Evolutionary conservation across 345 rosid species (phyloP).

Genomic region (Arabidopsis suecica): DNA sequence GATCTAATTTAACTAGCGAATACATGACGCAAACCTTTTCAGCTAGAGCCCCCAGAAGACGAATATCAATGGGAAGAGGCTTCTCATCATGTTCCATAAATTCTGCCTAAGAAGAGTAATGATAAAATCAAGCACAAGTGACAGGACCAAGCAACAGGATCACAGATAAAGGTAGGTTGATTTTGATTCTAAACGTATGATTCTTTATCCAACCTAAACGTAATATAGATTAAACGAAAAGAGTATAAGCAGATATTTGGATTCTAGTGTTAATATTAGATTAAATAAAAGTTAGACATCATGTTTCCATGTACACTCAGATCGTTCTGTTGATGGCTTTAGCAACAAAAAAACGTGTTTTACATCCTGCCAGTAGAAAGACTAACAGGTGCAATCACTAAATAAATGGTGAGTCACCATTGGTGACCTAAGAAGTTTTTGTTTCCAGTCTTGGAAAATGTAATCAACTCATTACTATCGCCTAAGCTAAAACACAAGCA

Average conservation of each 20-base stretch:
- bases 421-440: conserved; percentile 22
- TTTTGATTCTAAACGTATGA: conserved; percentile 14
- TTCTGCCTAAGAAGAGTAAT: conserved; percentile 74
- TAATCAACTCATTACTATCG: conserved; percentile 26
- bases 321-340: conserved; percentile 22
- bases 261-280: conserved; percentile 9
- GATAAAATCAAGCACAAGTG: conserved; percentile 28
- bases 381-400: conserved; percentile 11
- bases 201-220: conserved; percentile 4
- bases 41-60: conserved; percentile 98
- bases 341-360: conserved; percentile 24
- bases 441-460: conserved; percentile 20
- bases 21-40: conserved; percentile 72
- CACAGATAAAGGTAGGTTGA: conserved; percentile 21
- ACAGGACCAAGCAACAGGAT: conserved; percentile 31
- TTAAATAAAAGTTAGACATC: conserved; percentile 10
- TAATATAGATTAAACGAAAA: conserved; percentile 9
- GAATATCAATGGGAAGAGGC: conserved; percentile 97
- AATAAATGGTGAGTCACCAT: not conserved
- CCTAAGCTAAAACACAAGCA: conserved; percentile 37
- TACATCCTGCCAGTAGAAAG: conserved; percentile 20
- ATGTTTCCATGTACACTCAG: conserved; percentile 16
- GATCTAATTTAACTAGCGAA: conserved; percentile 24
- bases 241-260: conserved; percentile 14
- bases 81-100: conserved; percentile 99